Evolutionary conservation across 2,329 filamentous ascomycete species (phyloP), one percentile per base, ranked within the genome.

Genomic region (Nemania serpens): DNA sequence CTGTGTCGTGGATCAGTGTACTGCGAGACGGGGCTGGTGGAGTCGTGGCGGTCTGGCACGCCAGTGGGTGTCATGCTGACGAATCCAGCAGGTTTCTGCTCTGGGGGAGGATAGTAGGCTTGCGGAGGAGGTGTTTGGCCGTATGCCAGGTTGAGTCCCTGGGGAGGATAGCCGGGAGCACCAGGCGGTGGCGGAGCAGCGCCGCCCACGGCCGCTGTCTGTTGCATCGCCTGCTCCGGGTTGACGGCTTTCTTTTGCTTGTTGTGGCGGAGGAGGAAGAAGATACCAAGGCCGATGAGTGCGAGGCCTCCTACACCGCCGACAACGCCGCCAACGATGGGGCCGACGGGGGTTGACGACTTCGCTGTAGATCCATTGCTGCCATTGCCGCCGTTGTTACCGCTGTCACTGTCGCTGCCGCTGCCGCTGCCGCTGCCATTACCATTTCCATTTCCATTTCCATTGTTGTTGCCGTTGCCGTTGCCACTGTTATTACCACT

Each of bases 281-380:
- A 81, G 39, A 73, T 70, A 10, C 68, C 75, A 6, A 75, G 63
- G 18, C 72, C 75, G 46, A 82, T 69, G n/a, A 82, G 68, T 2
- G 70, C 76, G 18, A 82, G 65, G 13, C 67, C 75, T 0, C 69
- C 76, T 3, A 81, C 75, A 12, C 81, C 81, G n/a, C 79, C 80
- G 10, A 82, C 77, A 2, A 75, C 74, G 25, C 80, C 80, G 11
- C 81, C 81, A 7, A 72, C 79, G 45, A 83, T 82, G 15, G 79
- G 74, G 5, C 78, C 81, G 11, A 76, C 68, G 25, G 56, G 72
- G 6, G 73, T 68, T n/a, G 65, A 67, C 20, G 62, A 61, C n/a
- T 61, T 58, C 17, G 11, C 15, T n/a, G 46, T 18, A 25, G n/a
- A 17, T 51, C 47, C 45, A 9, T 25, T 49, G 43, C 39, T 58